Evolutionary conservation across 2,329 filamentous ascomycete genomes (phyloP).

Genomic region (Nectriaceae sp.): DNA sequence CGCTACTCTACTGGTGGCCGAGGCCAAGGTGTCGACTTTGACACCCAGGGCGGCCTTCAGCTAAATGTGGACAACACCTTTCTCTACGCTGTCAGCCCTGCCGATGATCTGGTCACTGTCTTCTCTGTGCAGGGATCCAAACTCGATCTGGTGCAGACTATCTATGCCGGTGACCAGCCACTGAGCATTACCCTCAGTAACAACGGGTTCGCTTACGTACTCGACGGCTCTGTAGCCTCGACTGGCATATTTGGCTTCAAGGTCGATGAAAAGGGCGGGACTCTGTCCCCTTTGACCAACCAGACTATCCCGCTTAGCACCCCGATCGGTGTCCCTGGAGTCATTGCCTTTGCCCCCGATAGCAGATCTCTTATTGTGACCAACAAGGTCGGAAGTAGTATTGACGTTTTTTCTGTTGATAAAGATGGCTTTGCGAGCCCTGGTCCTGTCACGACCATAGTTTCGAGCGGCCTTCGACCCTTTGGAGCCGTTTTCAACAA

Average conservation of each 20-base stretch:
- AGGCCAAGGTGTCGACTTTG: constrained; percentile 70
- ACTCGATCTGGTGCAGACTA: constrained; percentile 17
- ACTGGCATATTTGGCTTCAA: constrained; percentile 23
- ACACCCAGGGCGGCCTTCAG: constrained; percentile 78
- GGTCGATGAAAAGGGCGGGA: constrained; percentile 10
- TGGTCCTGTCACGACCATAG: too few relatives aligned
- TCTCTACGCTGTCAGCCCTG: constrained; percentile 23
- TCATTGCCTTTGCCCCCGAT: constrained; percentile 18
- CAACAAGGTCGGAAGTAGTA: constrained; percentile 23
- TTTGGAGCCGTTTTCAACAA: too few relatives aligned
- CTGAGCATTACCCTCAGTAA: constrained; percentile 20
- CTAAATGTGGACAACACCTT: constrained; percentile 16
- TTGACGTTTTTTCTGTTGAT: constrained; percentile 19
- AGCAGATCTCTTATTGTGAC: constrained; percentile 17
- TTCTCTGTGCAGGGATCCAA: constrained; percentile 16
- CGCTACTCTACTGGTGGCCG: constrained; percentile 20
- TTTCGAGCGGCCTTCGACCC: too few relatives aligned
- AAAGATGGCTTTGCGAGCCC: constrained; percentile 13
- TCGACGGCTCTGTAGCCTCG: constrained; percentile 21
- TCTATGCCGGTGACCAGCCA: constrained; percentile 23
- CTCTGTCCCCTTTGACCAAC: constrained; percentile 18
- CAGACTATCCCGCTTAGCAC: constrained; percentile 20
- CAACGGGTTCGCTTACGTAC: constrained; percentile 19
- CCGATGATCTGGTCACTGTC: constrained; percentile 18
- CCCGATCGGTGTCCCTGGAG: constrained; percentile 22